These are phyloP conservation scores for Bruguiera parviflora DNA, from an alignment of 345 rosid species.

Conservation along the genomic window DNA sequence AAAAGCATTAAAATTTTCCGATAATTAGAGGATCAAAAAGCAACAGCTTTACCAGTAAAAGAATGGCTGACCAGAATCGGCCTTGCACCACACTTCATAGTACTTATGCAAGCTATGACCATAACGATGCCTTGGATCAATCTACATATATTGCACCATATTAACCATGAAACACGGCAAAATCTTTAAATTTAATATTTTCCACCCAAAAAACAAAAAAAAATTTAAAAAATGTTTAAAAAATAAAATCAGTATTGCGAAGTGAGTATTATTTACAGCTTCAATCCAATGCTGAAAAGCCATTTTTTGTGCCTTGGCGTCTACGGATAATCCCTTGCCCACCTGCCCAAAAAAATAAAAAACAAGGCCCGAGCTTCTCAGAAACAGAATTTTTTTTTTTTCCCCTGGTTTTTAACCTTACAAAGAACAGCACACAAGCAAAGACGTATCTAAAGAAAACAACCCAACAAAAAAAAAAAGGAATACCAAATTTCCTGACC, in stretches of 20 bases:
- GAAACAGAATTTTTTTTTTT: neutral
- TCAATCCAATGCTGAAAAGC: conserved; percentile 95
- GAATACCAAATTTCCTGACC: conserved; percentile 34
- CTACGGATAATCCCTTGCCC: conserved; percentile 52
- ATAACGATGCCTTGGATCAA: conserved; percentile 91
- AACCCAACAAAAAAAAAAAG: neutral
- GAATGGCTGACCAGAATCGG: conserved; percentile 83
- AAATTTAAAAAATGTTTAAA: neutral
- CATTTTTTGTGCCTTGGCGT: conserved; percentile 67
- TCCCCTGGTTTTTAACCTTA: neutral
- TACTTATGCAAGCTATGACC: conserved; percentile 78
- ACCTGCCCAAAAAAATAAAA: conserved; percentile 44
- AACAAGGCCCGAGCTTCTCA: neutral
- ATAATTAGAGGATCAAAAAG: neutral
- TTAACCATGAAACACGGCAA: neutral
- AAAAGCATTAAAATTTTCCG: neutral
- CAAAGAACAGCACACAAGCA: neutral
- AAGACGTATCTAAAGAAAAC: conserved; percentile 7
- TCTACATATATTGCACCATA: conserved; percentile 31
- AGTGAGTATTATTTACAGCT: conserved; percentile 35
- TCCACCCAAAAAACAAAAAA: neutral
- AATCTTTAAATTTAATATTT: neutral
- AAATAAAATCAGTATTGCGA: neutral
- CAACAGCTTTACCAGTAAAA: conserved; percentile 61
- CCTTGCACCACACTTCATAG: conserved; percentile 69